These are phyloP conservation scores for Bipolaris bicolor DNA, from an alignment of 2,329 filamentous ascomycete species.

Conservation along the genomic window DNA sequence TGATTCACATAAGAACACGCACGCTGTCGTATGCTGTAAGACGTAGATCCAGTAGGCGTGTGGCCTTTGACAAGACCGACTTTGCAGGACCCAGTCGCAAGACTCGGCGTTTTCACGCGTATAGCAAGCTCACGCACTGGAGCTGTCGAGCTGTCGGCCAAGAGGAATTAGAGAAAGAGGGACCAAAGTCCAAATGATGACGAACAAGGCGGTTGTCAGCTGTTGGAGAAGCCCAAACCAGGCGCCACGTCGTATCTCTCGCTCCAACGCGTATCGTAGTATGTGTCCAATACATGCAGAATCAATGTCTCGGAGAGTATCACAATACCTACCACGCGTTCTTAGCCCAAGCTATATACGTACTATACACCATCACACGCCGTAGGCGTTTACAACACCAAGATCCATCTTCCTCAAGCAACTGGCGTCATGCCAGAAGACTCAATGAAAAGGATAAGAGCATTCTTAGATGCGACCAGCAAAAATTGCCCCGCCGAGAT, in stretches of 20 bases:
- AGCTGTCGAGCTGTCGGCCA: neutral
- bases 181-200: neutral
- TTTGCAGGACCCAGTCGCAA: neutral
- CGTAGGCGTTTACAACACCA: no score
- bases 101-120: neutral
- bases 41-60: no score
- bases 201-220: neutral
- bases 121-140: neutral
- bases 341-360: no score
- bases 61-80: neutral
- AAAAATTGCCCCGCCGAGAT: slow-evolving; percentile 23
- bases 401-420: slow-evolving; percentile 45
- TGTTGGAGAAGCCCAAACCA: neutral
- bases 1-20: neutral
- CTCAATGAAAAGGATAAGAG: slow-evolving; percentile 48
- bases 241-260: no score
- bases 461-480: neutral
- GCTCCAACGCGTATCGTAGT: no score
- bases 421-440: slow-evolving; percentile 30
- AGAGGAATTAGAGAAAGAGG: neutral
- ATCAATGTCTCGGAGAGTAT: no score
- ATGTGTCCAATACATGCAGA: no score
- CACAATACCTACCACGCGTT: neutral
- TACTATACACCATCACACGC: no score
- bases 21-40: neutral